phyloP scores from a whole-genome alignment of 2,329 filamentous ascomycete species.

The Epichloe glyceriae region DNA sequence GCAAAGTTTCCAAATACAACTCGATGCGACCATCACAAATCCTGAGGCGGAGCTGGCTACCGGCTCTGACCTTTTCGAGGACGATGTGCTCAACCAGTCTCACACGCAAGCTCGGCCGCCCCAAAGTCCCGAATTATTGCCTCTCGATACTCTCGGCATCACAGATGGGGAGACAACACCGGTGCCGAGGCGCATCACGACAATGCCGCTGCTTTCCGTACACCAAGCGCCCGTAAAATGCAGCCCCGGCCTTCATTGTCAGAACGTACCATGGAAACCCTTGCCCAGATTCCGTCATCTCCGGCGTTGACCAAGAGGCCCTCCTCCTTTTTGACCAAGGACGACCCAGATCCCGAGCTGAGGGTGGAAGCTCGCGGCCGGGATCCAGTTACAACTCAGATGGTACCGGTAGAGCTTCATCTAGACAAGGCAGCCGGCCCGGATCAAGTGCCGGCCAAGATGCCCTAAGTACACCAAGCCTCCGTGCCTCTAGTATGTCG shows the following conservation, averaged over 20 bases:
- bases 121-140: background rate
- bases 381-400: slow-evolving; percentile 50
- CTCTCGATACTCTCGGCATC: background rate
- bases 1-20: slow-evolving; percentile 4
- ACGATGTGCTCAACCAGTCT: background rate
- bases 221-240: slow-evolving; percentile 12
- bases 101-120: background rate
- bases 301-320: slow-evolving; percentile 53
- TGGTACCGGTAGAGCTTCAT: slow-evolving; percentile 38
- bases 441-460: slow-evolving; percentile 39
- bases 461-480: slow-evolving; percentile 23
- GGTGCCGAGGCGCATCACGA: slow-evolving; percentile 5
- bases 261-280: slow-evolving; percentile 75
- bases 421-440: slow-evolving; percentile 39
- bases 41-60: background rate
- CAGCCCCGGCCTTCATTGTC: slow-evolving; percentile 48
- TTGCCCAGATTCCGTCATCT: slow-evolving; percentile 66
- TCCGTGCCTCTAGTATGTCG: slow-evolving; percentile 30
- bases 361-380: slow-evolving; percentile 33
- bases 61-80: background rate
- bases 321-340: slow-evolving; percentile 57
- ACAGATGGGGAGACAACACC: background rate
- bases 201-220: slow-evolving; percentile 8
- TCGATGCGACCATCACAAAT: slow-evolving; percentile 1
- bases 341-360: slow-evolving; percentile 38